These are phyloP conservation scores for Grosmannia clavigera DNA, from an alignment of 2,329 filamentous ascomycete genomes.

Conservation along the genomic window DNA sequence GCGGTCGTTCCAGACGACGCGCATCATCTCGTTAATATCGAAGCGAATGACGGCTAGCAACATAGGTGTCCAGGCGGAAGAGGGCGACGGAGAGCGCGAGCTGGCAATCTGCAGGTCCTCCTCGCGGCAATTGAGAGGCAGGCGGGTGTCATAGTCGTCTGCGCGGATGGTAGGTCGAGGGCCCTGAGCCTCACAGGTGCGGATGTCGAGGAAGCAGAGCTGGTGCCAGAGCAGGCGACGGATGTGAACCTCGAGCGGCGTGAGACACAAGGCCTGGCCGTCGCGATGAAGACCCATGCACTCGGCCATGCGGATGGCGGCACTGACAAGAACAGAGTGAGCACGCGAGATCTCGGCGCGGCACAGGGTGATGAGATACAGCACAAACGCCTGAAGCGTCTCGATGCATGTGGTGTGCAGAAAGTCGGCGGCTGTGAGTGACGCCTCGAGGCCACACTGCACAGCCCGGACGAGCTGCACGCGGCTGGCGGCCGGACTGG, in stretches of 20 bases:
- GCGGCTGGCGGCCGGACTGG: slow-evolving; percentile 29
- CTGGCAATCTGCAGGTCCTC: slow-evolving; percentile 37
- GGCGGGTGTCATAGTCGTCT: slow-evolving; percentile 62
- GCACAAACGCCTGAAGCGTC: slow-evolving; percentile 63
- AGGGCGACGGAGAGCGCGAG: slow-evolving; percentile 28
- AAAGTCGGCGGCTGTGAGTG: slow-evolving; percentile 57
- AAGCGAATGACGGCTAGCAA: slow-evolving; percentile 57
- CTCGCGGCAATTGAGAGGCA: slow-evolving; percentile 61
- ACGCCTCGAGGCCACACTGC: slow-evolving; percentile 53
- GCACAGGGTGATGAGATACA: slow-evolving; percentile 63
- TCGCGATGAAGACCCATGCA: slow-evolving; percentile 69
- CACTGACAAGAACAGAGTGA: slow-evolving; percentile 60
- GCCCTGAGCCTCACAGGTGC: slow-evolving; percentile 63
- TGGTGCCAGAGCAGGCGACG: slow-evolving; percentile 67
- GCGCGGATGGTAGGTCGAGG: slow-evolving; percentile 58
- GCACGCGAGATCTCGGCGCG: slow-evolving; percentile 59
- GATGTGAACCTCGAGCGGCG: slow-evolving; percentile 56
- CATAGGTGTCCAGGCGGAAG: slow-evolving; percentile 50
- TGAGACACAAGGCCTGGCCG: slow-evolving; percentile 51
- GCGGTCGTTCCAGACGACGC: slow-evolving; percentile 57
- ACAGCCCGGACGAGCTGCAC: slow-evolving; percentile 39
- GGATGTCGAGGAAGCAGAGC: slow-evolving; percentile 62
- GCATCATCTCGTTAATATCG: slow-evolving; percentile 62
- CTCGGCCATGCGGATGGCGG: slow-evolving; percentile 61
- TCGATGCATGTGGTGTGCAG: slow-evolving; percentile 59